A percentile compares a stretch with the other conserved stretches of the same genome.
These are phyloP conservation scores for Thinopyrum elongatum DNA, from an alignment of 176 grass and related monocot genomes.

Conservation along the genomic window DNA sequence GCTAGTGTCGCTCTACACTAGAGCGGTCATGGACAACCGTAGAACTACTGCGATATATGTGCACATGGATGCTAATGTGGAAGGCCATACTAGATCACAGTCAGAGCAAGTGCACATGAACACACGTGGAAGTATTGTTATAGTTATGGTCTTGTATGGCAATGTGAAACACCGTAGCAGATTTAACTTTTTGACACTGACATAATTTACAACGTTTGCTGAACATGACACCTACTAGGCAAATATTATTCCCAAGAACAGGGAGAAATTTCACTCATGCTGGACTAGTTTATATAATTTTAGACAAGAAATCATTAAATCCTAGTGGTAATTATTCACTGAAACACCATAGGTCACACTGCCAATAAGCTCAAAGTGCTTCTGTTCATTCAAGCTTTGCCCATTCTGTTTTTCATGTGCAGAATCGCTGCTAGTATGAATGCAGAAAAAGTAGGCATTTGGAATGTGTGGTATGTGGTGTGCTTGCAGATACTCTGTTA, in stretches of 20 bases:
- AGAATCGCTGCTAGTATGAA: not conserved
- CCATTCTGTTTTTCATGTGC: too few species aligned
- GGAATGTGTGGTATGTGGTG: not conserved
- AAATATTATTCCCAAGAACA: conserved; percentile 2
- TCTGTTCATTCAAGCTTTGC: not conserved
- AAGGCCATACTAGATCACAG: not conserved
- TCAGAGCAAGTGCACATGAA: not conserved
- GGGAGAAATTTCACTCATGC: not conserved
- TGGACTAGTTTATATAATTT: not conserved
- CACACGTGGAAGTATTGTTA: not conserved
- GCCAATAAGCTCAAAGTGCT: not conserved
- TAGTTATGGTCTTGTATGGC: not conserved
- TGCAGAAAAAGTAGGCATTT: not conserved
- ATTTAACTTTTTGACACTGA: not conserved
- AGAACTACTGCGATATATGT: not conserved
- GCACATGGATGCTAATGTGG: not conserved
- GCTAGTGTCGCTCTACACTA: not conserved
- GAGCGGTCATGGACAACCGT: not conserved
- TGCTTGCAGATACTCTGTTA: not conserved
- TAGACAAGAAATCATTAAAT: not conserved
- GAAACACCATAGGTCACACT: not conserved
- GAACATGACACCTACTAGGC: not conserved
- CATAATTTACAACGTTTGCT: not conserved
- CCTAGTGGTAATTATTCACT: not conserved
- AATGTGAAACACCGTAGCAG: not conserved